These are phyloP conservation scores for Phalaenopsis aphrodite DNA, from an alignment of 106 monocot genomes.

Conservation along the genomic window DNA sequence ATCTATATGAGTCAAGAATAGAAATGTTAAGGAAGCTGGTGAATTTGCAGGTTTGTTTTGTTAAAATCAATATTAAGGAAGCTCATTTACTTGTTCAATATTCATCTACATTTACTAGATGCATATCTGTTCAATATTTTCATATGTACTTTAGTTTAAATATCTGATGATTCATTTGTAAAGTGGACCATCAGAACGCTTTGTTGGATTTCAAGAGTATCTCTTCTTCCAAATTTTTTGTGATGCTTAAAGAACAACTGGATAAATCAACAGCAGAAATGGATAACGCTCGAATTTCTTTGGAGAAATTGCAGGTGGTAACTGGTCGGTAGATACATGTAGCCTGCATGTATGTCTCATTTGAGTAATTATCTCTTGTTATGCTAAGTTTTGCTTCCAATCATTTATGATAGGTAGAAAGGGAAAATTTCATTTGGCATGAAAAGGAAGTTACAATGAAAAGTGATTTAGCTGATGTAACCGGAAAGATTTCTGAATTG, in stretches of 20 bases:
- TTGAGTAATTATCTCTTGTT: slow-evolving; percentile 3
- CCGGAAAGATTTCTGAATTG: slow-evolving; percentile 31
- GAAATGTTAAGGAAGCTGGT: slow-evolving; percentile 58
- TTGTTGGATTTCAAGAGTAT: slow-evolving; percentile 46
- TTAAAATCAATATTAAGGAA: background rate
- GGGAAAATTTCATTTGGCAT: slow-evolving; percentile 68
- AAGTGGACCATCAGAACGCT: slow-evolving; percentile 45
- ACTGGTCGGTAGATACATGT: slow-evolving; percentile 33
- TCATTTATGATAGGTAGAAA: slow-evolving; percentile 55
- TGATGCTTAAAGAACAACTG: slow-evolving; percentile 40
- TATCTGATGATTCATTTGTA: background rate
- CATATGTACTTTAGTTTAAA: background rate
- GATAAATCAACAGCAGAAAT: slow-evolving; percentile 64
- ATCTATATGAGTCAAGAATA: slow-evolving; percentile 59
- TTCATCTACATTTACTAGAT: slow-evolving; percentile 3
- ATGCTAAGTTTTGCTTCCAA: slow-evolving; percentile 14
- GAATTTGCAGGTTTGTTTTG: slow-evolving; percentile 46
- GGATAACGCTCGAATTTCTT: slow-evolving; percentile 27
- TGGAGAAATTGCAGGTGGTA: slow-evolving; percentile 95
- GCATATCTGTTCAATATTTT: background rate
- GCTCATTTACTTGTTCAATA: slow-evolving; percentile 1
- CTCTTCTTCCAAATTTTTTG: slow-evolving; percentile 54
- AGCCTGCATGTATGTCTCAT: slow-evolving; percentile 11
- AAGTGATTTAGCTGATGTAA: slow-evolving; percentile 66
- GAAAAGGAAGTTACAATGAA: slow-evolving; percentile 69